Evolutionary conservation across 148 eudicot genomes (phyloP), one percentile per base, ranked within the genome.

Genomic region (Persicaria maculosa): DNA sequence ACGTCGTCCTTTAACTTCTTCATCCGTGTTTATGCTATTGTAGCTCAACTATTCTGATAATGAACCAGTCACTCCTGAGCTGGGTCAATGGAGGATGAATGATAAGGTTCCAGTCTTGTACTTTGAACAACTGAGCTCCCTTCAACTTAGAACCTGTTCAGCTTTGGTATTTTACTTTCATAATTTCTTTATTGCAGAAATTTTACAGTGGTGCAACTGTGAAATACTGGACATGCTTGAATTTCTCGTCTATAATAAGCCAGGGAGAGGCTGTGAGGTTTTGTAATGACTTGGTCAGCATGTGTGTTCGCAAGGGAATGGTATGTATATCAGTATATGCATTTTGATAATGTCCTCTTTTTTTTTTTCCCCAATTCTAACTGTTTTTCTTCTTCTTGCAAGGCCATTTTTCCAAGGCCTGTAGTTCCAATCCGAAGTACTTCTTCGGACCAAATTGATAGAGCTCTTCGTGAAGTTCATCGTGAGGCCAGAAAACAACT

Each of bases 61-160:
- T 40, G 44, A 14, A 65, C 64, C 47, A n/a, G 84, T 90, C 47
- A 80, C 85, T 22, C 98, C 98, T 9, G 74, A 73, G 4, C 88
- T 89, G 12, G 98, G 98, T 1, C 81, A 77, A n/a, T 93, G 98
- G 98, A 93, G 88, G 64, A 93, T 93, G 98, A 93, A 89, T 4
- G 76, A 85, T 8, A 88, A 87, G 91, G 98, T 93, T 93, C 48
- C 61, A 14, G 15, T 3, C n/a, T 46, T 46, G 0, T 65, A 46
- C 44, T 4, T 65, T 15, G 47, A 31, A 31, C 8, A 36, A 36
- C 8, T 15, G 47, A 65, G 7, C 2, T 31, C 44, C 68, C 12
- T 36, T 12, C 10, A 62, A 31, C n/a, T 36, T 36, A 71, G 54
- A 71, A 19, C 43, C 22, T 71, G 15, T 14, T 65, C 40, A 5